Base-by-base conservation (phyloP, 495 filamentous ascomycete species). In the Penicillium canescens region DNA sequence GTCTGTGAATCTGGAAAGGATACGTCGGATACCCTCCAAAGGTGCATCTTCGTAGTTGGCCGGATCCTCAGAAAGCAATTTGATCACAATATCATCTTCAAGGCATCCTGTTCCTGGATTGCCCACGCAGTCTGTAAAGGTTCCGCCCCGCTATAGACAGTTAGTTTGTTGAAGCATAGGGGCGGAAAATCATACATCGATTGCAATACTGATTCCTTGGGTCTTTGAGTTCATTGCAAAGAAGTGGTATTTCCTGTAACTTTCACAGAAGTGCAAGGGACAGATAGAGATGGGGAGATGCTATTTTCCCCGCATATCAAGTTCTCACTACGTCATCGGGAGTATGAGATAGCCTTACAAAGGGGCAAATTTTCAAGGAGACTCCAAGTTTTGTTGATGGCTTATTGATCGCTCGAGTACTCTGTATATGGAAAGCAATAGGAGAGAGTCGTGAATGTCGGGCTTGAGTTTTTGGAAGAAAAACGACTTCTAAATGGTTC, bases 1-100 rank as follows among this genome's bases (percentile, higher is more conserved):
- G 41, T 78, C 75, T 2, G 83, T 83, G 63, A 95, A 90, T 51
- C 80, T 84, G 35, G 87, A 86, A 66, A 96, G 79, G 36, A 96
- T 83, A 28, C 92, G 86, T 3, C 65, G 82, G 63, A 96, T 96
- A 34, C 88, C 92, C 69, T 94, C 90, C 8, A 89, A 76, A 4
- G 90, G 90, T 7, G 90, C 90, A 77, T 94, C 90, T 20, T 78
- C 66, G 61, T 94, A 94, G 70, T 93, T 92, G 33, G 78, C 72
- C 13, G 90, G 90, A 61, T 94, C 90, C 52, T 90, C 86, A 7
- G 88, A 92, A 3, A 94, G 79, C 0, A 94, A 72, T 65, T 94
- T 94, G 69, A 94, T 87, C 40, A 94, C 80, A 38, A 91, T 74
- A 18, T 69, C 66, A 56, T 64, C 63, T 47, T 67, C 61, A 13